Evolutionary conservation across 768 basidiomycete species (phyloP).

Genomic region (Leccinellum luteum): DNA sequence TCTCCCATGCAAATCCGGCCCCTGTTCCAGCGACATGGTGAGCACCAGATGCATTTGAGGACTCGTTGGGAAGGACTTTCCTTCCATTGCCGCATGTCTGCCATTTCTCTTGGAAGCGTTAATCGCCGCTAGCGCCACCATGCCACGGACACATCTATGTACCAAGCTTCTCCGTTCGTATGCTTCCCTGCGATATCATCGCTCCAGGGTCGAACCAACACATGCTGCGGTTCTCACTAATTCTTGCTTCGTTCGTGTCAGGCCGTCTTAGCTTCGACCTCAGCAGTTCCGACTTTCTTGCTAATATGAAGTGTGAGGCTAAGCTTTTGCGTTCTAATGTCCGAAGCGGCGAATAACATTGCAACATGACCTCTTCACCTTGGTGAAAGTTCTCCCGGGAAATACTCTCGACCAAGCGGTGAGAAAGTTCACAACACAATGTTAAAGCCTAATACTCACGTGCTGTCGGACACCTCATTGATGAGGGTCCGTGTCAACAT

Average conservation of each 20-base stretch:
- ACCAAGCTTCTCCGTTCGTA: conserved; percentile 20
- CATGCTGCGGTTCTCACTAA: conserved; percentile 9
- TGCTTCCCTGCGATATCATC: conserved; percentile 29
- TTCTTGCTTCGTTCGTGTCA: conserved; percentile 19
- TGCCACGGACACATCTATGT: conserved; percentile 16
- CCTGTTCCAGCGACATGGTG: conserved; percentile 8
- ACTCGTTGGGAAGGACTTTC: conserved; percentile 17
- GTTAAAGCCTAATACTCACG: conserved; percentile 16
- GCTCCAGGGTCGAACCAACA: conserved; percentile 14
- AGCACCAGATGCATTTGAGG: not conserved
- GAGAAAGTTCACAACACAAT: conserved; percentile 15
- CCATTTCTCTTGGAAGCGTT: conserved; percentile 26
- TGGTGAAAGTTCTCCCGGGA: not conserved
- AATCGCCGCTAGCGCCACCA: conserved; percentile 32
- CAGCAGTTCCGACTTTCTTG: conserved; percentile 2
- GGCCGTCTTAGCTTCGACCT: conserved; percentile 3
- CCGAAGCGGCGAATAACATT: not conserved
- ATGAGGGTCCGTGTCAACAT: not conserved
- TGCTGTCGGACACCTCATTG: not conserved
- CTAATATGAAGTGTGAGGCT: not conserved
- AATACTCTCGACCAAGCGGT: conserved; percentile 14
- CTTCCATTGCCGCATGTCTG: conserved; percentile 23
- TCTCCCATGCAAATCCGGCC: conserved; percentile 28
- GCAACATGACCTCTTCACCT: not conserved
- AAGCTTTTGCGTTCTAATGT: not conserved